These are phyloP conservation scores for Apiospora malaysiana DNA, from an alignment of 2,329 filamentous ascomycete species.

Conservation along the genomic window DNA sequence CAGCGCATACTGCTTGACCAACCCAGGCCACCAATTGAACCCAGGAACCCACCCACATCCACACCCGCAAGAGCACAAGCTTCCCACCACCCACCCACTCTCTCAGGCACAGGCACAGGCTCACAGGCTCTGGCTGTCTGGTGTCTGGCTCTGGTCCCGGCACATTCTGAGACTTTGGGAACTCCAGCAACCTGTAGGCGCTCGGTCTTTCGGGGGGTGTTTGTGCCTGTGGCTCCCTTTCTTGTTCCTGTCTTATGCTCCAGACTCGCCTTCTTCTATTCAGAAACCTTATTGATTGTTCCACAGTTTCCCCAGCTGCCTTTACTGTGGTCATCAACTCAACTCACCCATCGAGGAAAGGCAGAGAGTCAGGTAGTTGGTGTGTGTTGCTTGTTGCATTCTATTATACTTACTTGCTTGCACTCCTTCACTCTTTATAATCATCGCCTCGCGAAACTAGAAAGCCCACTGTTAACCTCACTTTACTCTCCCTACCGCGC, in stretches of 20 bases:
- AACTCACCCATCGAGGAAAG: constrained; percentile 12
- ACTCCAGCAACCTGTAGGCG: constrained; percentile 11
- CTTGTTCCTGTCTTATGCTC: constrained; percentile 16
- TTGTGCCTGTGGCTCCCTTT: constrained; percentile 13
- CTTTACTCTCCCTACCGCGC: background rate
- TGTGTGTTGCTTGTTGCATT: too few species aligned
- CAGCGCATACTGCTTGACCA: background rate
- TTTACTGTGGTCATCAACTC: background rate
- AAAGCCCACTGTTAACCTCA: background rate
- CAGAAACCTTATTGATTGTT: constrained; percentile 18
- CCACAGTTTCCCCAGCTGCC: constrained; percentile 14
- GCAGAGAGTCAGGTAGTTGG: background rate
- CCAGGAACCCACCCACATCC: constrained; percentile 5
- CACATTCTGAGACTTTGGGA: constrained; percentile 17
- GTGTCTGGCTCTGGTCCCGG: background rate
- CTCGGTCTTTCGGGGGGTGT: constrained; percentile 3
- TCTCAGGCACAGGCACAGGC: background rate
- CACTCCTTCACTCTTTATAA: background rate
- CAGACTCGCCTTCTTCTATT: constrained; percentile 7
- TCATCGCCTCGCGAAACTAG: background rate
- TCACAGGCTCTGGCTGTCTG: too few species aligned
- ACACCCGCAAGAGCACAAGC: background rate
- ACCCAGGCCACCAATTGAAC: constrained; percentile 2
- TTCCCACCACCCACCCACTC: too few species aligned
- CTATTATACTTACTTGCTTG: background rate